Evolutionary conservation across 306 rosid species (phyloP), one percentile per base, ranked within the genome.

Genomic region (Hippophae rhamnoides): DNA sequence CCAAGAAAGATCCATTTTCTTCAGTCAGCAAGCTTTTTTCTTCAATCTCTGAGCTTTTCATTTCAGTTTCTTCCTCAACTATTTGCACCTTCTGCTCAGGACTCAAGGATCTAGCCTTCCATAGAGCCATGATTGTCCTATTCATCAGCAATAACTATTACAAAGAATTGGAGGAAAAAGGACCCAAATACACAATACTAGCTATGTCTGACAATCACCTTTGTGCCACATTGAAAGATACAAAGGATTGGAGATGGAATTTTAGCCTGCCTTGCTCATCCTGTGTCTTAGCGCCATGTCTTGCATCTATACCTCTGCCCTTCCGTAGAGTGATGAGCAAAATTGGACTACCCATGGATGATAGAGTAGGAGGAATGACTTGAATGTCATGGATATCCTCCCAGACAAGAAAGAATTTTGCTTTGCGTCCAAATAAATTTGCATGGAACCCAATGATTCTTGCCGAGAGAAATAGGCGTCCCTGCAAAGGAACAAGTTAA

Each of bases 341-440:
- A 66, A 77, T 76, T 7, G 99, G 99, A 70, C 97, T 93, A 2
- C 95, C 99, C 99, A 93, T 88, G 8, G 99, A 93, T 23, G 96
- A 81, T 54, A 93, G 78, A 56, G 93, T 78, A 58, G 99, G 97
- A 53, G 90, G 74, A 75, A 72, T 57, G 53, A 86, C 72, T 49
- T 88, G 81, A 59, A 93, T 84, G 51, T 86, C 95, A 69, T 93
- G 95, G 54, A 93, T 77, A 69, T 93, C 99, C 73, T 88, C 99
- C 99, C 99, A 93, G 60, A 93, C 85, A 68, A 88, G 80, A 68
- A 82, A 92, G 80, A 88, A 92, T 43, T 82, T 88, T 12, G 99
- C 88, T 79, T 78, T 88, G 77, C 75, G 86, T 63, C 97, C 96
- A 70, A 92, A 88, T 65, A 92, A 76, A 68, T 92, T 92, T 75